Evolutionary conservation across 2,329 filamentous ascomycete genomes (phyloP), one percentile per base, ranked within the genome.

Genomic region (Fusarium secorum): DNA sequence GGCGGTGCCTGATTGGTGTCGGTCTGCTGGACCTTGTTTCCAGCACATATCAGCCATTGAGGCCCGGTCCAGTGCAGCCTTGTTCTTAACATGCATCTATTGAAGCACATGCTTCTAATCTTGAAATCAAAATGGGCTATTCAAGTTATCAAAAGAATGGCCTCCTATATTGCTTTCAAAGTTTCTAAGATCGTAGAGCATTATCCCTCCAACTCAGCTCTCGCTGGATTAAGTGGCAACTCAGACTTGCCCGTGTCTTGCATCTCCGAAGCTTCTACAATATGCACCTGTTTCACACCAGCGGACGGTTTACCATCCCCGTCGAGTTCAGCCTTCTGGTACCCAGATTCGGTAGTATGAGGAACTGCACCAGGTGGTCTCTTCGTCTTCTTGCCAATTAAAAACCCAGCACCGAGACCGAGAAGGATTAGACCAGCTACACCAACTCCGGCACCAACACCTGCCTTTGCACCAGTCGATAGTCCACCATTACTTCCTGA

Each of bases 191-290:
- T 10, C 0, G 3, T 11, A 10, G 5, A 3, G 0, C 3, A 7
- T 46, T 11, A 46, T 7, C 35, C 28, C 4, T 17, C 26, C 7
- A 55, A 5, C 7, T 55, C 38, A 9, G 52, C 52, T 28, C 28
- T 44, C 3, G 17, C 5, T 9, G 13, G 4, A 4, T 4, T n/a
- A 4, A 14, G 0, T 0, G 36, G 51, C 10, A 54, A 54, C 17
- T 55, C 52, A 1, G 28, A 32, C 30, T n/a, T 55, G 0, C 36
- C 52, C 5, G 28, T 55, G 2, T 46, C 52, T 0, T 26, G 52
- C n/a, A 45, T 55, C 26, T 55, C 52, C 0, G 52, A 26, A 9
- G 52, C 28, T 15, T 33, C n/a, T 46, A 55, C 13, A 33, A 5
- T 24, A 20, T 45, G 9, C 3, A 7, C 10, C 7, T 24, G n/a